phyloP scores from a whole-genome alignment of 805 yeast species.

The Cyberlindnera euphorbiae region DNA sequence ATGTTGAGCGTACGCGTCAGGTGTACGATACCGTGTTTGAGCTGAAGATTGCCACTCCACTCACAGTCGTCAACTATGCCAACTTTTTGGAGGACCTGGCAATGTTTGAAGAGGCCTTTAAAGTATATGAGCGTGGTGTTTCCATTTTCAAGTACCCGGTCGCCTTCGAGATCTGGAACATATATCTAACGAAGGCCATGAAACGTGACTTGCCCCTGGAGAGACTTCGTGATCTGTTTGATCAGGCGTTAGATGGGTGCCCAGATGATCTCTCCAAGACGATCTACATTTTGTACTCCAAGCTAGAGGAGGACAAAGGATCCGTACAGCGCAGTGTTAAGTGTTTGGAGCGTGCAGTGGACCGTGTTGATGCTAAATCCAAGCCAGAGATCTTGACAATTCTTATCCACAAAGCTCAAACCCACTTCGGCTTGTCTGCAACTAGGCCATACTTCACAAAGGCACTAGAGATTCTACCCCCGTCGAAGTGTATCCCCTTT shows the following conservation, averaged over 20 bases:
- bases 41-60: slow-evolving; percentile 64
- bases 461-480: slow-evolving; percentile 46
- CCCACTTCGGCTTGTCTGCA: slow-evolving; percentile 35
- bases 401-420: slow-evolving; percentile 36
- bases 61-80: slow-evolving; percentile 62
- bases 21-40: slow-evolving; percentile 52
- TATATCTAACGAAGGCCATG: slow-evolving; percentile 54
- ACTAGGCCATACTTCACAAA: slow-evolving; percentile 46
- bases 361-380: slow-evolving; percentile 25
- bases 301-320: slow-evolving; percentile 57
- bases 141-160: slow-evolving; percentile 54
- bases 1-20: slow-evolving; percentile 32
- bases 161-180: slow-evolving; percentile 66
- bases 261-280: slow-evolving; percentile 45
- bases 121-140: slow-evolving; percentile 67
- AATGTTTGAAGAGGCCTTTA: slow-evolving; percentile 45
- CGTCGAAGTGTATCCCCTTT: slow-evolving; percentile 37
- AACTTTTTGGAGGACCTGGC: slow-evolving; percentile 47
- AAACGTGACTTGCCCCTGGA: slow-evolving; percentile 36
- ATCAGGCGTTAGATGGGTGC: slow-evolving; percentile 52
- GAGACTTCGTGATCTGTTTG: slow-evolving; percentile 69
- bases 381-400: slow-evolving; percentile 40
- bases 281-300: slow-evolving; percentile 50
- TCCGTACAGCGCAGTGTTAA: slow-evolving; percentile 44
- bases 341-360: slow-evolving; percentile 40